Conservation (phyloP, 2,329 filamentous ascomycete genomes). For the Hortaea werneckii region DNA sequence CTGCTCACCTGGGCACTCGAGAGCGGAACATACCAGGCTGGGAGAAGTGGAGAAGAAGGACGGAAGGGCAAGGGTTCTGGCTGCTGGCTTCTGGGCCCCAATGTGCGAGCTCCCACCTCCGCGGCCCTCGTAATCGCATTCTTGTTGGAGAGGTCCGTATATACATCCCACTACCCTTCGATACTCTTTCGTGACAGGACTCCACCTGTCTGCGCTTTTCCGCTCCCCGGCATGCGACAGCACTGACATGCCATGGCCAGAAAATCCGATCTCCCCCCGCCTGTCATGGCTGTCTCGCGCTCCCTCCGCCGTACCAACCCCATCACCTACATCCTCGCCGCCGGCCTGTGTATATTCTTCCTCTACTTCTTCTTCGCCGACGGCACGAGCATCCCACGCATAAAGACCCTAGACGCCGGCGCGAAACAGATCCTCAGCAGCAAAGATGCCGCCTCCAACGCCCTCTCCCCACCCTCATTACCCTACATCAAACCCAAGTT, state of each 20-base stretch:
- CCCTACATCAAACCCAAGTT: slow-evolving; percentile 60
- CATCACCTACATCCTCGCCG: slow-evolving; percentile 62
- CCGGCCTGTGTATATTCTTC: slow-evolving; percentile 56
- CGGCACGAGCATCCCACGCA: slow-evolving; percentile 53
- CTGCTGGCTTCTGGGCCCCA: background rate
- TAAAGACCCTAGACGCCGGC: slow-evolving; percentile 31
- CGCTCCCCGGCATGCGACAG: background rate
- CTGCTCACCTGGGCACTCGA: background rate
- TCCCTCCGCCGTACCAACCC: slow-evolving; percentile 69
- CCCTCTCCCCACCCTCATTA: slow-evolving; percentile 62
- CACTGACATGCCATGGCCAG: background rate
- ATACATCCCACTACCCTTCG: background rate
- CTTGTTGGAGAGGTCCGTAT: background rate
- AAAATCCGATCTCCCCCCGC: background rate
- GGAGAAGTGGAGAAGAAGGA: background rate
- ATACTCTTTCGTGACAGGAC: background rate
- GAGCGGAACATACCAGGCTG: background rate
- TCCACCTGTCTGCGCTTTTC: background rate
- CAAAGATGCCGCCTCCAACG: slow-evolving; percentile 52
- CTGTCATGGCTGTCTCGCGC: slow-evolving; percentile 50
- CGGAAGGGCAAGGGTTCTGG: background rate
- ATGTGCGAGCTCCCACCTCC: background rate
- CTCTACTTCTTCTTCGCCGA: slow-evolving; percentile 37
- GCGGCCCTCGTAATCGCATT: background rate
- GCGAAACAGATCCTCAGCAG: slow-evolving; percentile 40